Conservation (phyloP, 2,329 filamentous ascomycete species). For the Arthrocladium fulminans region DNA sequence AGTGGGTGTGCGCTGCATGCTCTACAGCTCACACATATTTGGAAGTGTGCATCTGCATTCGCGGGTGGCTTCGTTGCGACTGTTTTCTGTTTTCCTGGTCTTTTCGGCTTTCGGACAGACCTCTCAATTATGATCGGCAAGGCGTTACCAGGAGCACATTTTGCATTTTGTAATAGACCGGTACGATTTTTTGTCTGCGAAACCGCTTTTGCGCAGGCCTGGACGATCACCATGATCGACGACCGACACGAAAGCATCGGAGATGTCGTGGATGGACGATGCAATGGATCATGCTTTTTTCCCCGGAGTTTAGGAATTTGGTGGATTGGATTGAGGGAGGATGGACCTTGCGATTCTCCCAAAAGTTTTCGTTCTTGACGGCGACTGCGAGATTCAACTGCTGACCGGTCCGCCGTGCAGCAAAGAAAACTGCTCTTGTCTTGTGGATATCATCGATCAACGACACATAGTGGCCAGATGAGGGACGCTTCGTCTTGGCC, state of each 20-base stretch:
- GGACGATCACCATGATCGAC: conserved; percentile 5
- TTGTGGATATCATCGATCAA: not conserved
- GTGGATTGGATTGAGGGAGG: not conserved
- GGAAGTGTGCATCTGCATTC: conserved; percentile 9
- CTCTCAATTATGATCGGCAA: not conserved
- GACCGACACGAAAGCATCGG: conserved; percentile 1
- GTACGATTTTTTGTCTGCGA: not conserved
- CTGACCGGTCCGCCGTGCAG: not conserved
- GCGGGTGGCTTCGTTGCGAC: conserved; percentile 15
- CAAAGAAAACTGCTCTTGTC: not conserved
- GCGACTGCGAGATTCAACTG: not conserved
- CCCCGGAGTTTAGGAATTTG: not conserved
- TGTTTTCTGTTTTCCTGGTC: conserved; percentile 22
- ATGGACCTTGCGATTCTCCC: not conserved
- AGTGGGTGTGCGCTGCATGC: not conserved
- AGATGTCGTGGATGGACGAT: conserved; percentile 6
- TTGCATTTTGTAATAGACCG: conserved; percentile 8
- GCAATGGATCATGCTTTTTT: not conserved
- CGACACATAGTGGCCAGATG: conserved; percentile 4
- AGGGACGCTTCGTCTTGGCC: conserved; percentile 6
- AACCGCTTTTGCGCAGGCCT: not conserved
- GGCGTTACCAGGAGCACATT: conserved; percentile 3
- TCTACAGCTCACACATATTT: conserved; percentile 8
- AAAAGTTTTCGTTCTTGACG: conserved; percentile 2
- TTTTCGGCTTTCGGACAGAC: not conserved